Evolutionary conservation across 441 rosid genomes (phyloP).

Genomic region (Brassica hybrid): DNA sequence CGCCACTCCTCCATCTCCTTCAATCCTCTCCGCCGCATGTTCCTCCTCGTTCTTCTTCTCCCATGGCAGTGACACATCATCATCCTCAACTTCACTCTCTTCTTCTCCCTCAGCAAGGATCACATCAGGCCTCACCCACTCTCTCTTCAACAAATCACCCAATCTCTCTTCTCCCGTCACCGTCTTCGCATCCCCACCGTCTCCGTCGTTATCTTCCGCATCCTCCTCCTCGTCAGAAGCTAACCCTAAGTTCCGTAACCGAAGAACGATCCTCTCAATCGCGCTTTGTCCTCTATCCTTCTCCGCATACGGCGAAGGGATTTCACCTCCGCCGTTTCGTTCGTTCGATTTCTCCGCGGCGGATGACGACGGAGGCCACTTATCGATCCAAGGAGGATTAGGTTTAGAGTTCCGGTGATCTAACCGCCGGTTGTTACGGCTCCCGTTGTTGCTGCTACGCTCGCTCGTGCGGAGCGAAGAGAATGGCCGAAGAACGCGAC

Average conservation of each 20-base stretch:
- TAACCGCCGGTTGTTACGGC: slow-evolving; percentile 38
- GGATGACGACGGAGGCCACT: slow-evolving; percentile 47
- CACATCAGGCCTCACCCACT: no score
- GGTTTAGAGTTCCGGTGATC: slow-evolving; percentile 41
- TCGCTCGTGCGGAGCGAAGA: not conserved
- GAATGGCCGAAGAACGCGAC: not conserved
- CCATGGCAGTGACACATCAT: no score
- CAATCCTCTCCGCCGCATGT: no score
- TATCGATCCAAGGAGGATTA: slow-evolving; percentile 61
- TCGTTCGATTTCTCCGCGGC: slow-evolving; percentile 31
- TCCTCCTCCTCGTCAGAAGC: slow-evolving; percentile 68
- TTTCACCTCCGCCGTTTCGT: slow-evolving; percentile 23
- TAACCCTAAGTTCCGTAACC: slow-evolving; percentile 79
- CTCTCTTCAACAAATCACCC: no score
- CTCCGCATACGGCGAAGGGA: slow-evolving; percentile 12
- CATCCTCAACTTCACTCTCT: no score
- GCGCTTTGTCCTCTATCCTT: slow-evolving; percentile 66
- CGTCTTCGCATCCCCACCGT: no score
- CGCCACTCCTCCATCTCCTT: no score
- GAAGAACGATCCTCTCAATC: slow-evolving; percentile 81
- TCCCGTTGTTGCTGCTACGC: not conserved
- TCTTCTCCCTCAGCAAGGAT: no score
- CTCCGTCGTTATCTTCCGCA: no score
- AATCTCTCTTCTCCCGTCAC: no score
- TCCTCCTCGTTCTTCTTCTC: no score